phyloP scores from a whole-genome alignment of 2,329 filamentous ascomycete species.

The Penicillium sp. region DNA sequence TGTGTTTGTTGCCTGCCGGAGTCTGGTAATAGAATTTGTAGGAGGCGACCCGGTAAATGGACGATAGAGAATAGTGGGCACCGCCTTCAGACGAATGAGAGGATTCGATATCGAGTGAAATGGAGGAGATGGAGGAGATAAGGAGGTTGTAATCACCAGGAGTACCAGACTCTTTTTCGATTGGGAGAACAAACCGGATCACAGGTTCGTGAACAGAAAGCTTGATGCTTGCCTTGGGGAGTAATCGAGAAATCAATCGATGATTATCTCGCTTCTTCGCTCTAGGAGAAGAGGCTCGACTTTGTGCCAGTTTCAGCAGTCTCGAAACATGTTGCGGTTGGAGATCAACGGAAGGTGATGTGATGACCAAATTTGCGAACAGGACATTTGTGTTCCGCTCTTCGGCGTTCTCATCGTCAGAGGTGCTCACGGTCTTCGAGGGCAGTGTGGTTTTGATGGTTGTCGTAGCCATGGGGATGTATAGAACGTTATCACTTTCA shows the following conservation, averaged over 20 bases:
- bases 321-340: slow-evolving; percentile 89
- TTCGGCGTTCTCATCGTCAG: slow-evolving; percentile 66
- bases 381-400: slow-evolving; percentile 95
- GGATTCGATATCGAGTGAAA: slow-evolving; percentile 90
- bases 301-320: slow-evolving; percentile 71
- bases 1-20: slow-evolving; percentile 75
- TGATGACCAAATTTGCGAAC: slow-evolving; percentile 93
- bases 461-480: slow-evolving; percentile 96
- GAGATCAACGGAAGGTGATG: slow-evolving; percentile 89
- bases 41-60: slow-evolving; percentile 77
- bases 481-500: slow-evolving; percentile 81
- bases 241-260: slow-evolving; percentile 78
- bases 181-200: slow-evolving; percentile 80
- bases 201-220: slow-evolving; percentile 97
- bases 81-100: slow-evolving; percentile 87
- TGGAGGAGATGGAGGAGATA: slow-evolving; percentile 90
- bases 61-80: slow-evolving; percentile 80
- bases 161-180: slow-evolving; percentile 59
- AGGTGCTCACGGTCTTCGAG: slow-evolving; percentile 85
- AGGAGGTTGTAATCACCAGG: slow-evolving; percentile 90
- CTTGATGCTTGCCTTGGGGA: slow-evolving; percentile 93
- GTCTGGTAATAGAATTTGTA: slow-evolving; percentile 96
- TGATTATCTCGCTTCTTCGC: slow-evolving; percentile 52
- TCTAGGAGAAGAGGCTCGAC: slow-evolving; percentile 47
- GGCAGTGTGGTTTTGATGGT: slow-evolving; percentile 91